These are phyloP conservation scores for Saksenaea vasiformis DNA, from an alignment of 371 early-diverging fungal genomes.

Conservation along the genomic window DNA sequence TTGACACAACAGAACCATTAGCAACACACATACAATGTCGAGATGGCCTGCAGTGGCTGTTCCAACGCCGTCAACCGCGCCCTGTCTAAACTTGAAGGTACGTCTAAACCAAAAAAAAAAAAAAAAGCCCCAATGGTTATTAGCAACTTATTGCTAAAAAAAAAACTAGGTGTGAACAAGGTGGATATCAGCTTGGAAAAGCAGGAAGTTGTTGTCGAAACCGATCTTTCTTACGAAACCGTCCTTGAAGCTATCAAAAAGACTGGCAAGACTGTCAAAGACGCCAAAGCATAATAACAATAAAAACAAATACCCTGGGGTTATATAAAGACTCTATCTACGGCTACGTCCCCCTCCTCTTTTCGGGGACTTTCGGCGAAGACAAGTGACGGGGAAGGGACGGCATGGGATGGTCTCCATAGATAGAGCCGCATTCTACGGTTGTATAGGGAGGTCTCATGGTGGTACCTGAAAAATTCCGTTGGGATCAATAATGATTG, in stretches of 20 bases:
- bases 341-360: too few relatives aligned
- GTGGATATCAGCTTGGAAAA: constrained; percentile 71
- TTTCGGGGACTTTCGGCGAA: too few relatives aligned
- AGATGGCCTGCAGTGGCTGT: constrained; percentile 86
- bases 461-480: neutral
- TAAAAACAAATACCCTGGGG: neutral
- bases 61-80: constrained; percentile 77
- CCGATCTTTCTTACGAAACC: constrained; percentile 50
- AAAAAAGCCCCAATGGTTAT: neutral
- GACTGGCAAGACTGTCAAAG: constrained; percentile 74
- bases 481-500: neutral
- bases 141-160: neutral
- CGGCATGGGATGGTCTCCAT: too few relatives aligned
- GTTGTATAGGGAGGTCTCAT: too few relatives aligned
- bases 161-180: constrained; percentile 57
- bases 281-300: constrained; percentile 33
- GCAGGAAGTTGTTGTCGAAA: constrained; percentile 67
- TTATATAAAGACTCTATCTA: neutral
- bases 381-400: too few relatives aligned
- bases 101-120: too few relatives aligned
- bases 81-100: constrained; percentile 63
- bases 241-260: constrained; percentile 74
- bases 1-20: constrained; percentile 6
- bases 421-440: too few relatives aligned
- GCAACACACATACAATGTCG: constrained; percentile 77